These are phyloP conservation scores for Purpureocillium takamizusanense DNA, from an alignment of 2,329 filamentous ascomycete genomes.

Conservation along the genomic window DNA sequence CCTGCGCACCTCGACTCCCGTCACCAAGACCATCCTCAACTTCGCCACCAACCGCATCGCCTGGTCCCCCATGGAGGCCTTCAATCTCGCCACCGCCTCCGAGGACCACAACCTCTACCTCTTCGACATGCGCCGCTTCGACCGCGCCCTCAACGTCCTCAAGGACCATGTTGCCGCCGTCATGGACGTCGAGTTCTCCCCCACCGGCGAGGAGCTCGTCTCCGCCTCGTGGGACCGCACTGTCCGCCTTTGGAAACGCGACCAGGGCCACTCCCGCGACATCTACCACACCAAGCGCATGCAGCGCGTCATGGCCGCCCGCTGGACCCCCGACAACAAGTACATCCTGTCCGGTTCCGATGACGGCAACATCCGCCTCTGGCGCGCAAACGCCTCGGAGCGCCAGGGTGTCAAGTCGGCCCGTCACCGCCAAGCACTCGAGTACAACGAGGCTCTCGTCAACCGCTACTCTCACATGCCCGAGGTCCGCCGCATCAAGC, in stretches of 20 bases:
- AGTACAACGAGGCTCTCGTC: constrained; percentile 82
- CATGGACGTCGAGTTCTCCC: constrained; percentile 93
- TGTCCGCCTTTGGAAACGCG: constrained; percentile 74
- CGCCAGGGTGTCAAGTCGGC: constrained; percentile 79
- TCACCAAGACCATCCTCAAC: constrained; percentile 71
- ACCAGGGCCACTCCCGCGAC: constrained; percentile 77
- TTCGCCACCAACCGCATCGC: constrained; percentile 76
- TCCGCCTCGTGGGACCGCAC: constrained; percentile 81
- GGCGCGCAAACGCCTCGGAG: constrained; percentile 78
- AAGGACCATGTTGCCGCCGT: constrained; percentile 86
- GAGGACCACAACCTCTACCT: constrained; percentile 86
- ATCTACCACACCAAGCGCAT: constrained; percentile 97
- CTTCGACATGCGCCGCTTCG: constrained; percentile 90
- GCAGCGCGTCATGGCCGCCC: constrained; percentile 83
- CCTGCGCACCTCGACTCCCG: constrained; percentile 72
- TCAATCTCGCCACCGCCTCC: constrained; percentile 87
- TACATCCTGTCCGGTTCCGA: constrained; percentile 88
- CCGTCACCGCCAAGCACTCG: constrained; percentile 75
- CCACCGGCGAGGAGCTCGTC: constrained; percentile 89
- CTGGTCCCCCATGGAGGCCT: constrained; percentile 96
- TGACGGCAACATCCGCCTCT: constrained; percentile 80
- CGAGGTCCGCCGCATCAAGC: constrained; percentile 81
- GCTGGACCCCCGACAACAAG: constrained; percentile 81
- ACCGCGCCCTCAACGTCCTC: constrained; percentile 78
- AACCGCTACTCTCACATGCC: constrained; percentile 91